These are phyloP conservation scores for Aspergillus glaucus DNA, from an alignment of 2,329 filamentous ascomycete genomes.

Conservation along the genomic window DNA sequence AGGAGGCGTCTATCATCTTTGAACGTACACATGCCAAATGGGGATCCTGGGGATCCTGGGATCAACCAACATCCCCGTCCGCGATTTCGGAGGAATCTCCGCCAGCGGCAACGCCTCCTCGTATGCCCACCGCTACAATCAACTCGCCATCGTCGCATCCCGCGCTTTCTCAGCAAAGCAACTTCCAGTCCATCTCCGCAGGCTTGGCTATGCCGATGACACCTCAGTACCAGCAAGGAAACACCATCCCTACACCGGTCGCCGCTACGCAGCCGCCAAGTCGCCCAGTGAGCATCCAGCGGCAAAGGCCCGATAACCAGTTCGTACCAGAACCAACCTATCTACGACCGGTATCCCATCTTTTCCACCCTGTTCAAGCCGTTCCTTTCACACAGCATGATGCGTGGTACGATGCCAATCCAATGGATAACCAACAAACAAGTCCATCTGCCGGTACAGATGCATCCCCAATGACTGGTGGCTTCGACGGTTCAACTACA, in stretches of 20 bases:
- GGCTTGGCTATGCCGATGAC: constrained; percentile 9
- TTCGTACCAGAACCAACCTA: constrained; percentile 28
- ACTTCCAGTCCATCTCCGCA: constrained; percentile 6
- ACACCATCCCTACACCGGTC: constrained; percentile 12
- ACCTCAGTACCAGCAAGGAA: constrained; percentile 11
- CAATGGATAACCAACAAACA: constrained; percentile 17
- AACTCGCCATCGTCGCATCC: constrained; percentile 10
- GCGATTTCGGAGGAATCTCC: constrained; percentile 20
- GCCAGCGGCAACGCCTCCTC: constrained; percentile 9
- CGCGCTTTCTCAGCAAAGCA: constrained; percentile 5
- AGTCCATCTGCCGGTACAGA: constrained; percentile 33
- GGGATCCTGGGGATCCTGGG: constrained; percentile 57
- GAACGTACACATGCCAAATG: constrained; percentile 73
- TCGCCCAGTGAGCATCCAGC: constrained; percentile 12
- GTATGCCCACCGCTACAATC: constrained; percentile 13
- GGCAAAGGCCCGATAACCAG: constrained; percentile 15
- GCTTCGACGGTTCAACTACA: constrained; percentile 53
- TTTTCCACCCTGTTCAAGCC: constrained; percentile 12
- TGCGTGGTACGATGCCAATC: constrained; percentile 27
- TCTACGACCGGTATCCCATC: constrained; percentile 19
- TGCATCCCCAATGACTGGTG: constrained; percentile 37
- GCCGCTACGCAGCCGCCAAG: constrained; percentile 15
- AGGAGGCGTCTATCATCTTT: constrained; percentile 73
- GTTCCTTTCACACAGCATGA: constrained; percentile 23
- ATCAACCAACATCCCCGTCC: constrained; percentile 28